A percentile compares a stretch with the other conserved stretches of the same genome.
phyloP scores from a whole-genome alignment of 768 basidiomycete species.

The Pleurotus ostreatus region DNA sequence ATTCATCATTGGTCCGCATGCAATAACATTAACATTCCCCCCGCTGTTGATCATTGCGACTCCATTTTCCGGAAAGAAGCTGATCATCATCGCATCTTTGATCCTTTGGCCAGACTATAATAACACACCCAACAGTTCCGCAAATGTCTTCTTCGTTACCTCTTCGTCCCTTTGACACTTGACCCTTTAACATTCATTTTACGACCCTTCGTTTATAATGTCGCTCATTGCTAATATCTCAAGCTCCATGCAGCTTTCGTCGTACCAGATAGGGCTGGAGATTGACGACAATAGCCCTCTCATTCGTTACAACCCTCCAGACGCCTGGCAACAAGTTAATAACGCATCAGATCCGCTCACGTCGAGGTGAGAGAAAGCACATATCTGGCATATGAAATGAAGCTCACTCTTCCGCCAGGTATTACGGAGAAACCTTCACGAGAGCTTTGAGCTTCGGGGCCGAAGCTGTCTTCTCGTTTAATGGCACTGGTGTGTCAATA shows the following conservation, averaged over 20 bases:
- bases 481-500: constrained; percentile 31
- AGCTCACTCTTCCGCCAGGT: constrained; percentile 18
- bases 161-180: too few relatives aligned
- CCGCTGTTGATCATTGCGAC: too few relatives aligned
- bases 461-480: constrained; percentile 28
- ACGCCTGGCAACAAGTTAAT: constrained; percentile 17
- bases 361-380: constrained; percentile 5
- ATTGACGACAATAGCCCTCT: constrained; percentile 24
- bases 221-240: constrained; percentile 3
- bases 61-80: too few relatives aligned
- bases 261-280: not conserved
- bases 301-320: constrained; percentile 18
- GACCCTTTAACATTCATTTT: not conserved
- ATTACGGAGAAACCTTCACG: constrained; percentile 32
- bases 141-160: too few relatives aligned
- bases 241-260: not conserved
- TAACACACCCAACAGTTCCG: too few relatives aligned
- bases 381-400: not conserved
- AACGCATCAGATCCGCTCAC: constrained; percentile 11
- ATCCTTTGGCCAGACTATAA: too few relatives aligned
- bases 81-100: too few relatives aligned
- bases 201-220: not conserved
- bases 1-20: too few relatives aligned
- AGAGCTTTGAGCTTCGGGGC: constrained; percentile 25
- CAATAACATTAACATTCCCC: too few relatives aligned